Evolutionary conservation across 306 rosid species (phyloP).

Genomic region (Cucumis cinereus): DNA sequence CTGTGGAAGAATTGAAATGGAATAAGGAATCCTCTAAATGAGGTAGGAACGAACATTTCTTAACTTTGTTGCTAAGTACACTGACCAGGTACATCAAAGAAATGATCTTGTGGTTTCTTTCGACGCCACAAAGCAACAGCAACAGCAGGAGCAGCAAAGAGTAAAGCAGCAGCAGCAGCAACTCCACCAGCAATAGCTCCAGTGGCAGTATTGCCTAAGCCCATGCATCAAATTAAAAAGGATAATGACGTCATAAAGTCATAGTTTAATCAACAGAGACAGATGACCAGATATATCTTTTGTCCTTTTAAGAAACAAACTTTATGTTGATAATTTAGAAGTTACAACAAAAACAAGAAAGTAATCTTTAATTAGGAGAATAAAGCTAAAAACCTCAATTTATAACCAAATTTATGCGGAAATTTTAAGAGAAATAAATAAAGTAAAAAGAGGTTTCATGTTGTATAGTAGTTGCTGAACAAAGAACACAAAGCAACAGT

Average conservation of each 20-base stretch:
- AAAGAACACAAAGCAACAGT: neutral
- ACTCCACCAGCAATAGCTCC: slow-evolving; percentile 99
- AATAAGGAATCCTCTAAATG: neutral
- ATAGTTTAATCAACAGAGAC: neutral
- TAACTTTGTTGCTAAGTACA: slow-evolving; percentile 8
- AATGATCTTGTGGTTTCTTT: slow-evolving; percentile 64
- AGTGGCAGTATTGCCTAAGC: slow-evolving; percentile 41
- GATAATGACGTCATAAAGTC: neutral
- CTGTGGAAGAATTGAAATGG: slow-evolving; percentile 27
- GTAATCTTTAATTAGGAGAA: neutral
- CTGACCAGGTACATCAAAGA: slow-evolving; percentile 97
- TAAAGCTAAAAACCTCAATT: neutral
- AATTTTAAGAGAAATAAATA: neutral
- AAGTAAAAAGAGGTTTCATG: neutral
- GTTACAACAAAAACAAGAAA: neutral
- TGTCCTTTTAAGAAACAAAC: neutral
- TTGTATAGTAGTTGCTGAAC: neutral
- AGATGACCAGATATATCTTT: neutral
- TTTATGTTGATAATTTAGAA: neutral
- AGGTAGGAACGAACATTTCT: neutral
- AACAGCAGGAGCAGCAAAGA: slow-evolving; percentile 90
- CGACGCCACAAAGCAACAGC: slow-evolving; percentile 74
- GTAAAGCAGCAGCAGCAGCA: slow-evolving; percentile 88
- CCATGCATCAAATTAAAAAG: slow-evolving; percentile 4
- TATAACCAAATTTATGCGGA: neutral